Conservation (phyloP, 768 basidiomycete genomes). For the Lentinula detonsa region DNA sequence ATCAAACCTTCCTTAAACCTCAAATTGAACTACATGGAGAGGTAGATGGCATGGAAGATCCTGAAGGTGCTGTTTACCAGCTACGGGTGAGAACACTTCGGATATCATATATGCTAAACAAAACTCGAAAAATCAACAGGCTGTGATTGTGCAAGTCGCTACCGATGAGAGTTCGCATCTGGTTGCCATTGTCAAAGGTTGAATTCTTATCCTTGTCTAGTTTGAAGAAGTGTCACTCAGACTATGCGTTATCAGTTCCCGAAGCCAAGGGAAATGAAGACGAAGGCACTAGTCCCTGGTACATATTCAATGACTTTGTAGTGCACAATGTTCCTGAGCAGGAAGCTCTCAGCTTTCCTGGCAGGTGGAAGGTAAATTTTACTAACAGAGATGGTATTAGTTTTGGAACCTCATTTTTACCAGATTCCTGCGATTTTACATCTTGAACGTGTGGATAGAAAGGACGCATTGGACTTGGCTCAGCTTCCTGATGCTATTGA, state of each 20-base stretch:
- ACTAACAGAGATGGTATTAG: background rate
- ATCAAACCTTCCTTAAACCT: conserved; percentile 55
- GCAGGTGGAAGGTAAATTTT: conserved; percentile 79
- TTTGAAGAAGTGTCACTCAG: background rate
- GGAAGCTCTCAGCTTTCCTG: conserved; percentile 84
- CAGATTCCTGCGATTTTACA: conserved; percentile 90
- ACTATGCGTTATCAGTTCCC: conserved; percentile 45
- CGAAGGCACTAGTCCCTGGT: conserved; percentile 60
- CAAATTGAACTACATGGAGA: conserved; percentile 53
- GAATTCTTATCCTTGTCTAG: conserved; percentile 4
- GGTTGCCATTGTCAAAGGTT: conserved; percentile 82
- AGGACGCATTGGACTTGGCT: conserved; percentile 53
- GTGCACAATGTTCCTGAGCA: conserved; percentile 80
- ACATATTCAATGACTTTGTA: conserved; percentile 94
- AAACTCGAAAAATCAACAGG: conserved; percentile 31
- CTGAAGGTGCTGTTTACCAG: conserved; percentile 55
- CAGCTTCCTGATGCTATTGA: conserved; percentile 64
- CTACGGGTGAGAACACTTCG: conserved; percentile 50
- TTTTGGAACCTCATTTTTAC: conserved; percentile 13
- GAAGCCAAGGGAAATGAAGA: conserved; percentile 45
- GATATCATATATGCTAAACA: background rate
- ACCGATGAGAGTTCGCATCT: conserved; percentile 77
- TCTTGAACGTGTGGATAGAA: conserved; percentile 68
- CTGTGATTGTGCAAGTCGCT: conserved; percentile 75
- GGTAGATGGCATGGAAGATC: conserved; percentile 51